Evolutionary conservation across 345 rosid genomes (phyloP).

Genomic region (Gossypium anomalum): DNA sequence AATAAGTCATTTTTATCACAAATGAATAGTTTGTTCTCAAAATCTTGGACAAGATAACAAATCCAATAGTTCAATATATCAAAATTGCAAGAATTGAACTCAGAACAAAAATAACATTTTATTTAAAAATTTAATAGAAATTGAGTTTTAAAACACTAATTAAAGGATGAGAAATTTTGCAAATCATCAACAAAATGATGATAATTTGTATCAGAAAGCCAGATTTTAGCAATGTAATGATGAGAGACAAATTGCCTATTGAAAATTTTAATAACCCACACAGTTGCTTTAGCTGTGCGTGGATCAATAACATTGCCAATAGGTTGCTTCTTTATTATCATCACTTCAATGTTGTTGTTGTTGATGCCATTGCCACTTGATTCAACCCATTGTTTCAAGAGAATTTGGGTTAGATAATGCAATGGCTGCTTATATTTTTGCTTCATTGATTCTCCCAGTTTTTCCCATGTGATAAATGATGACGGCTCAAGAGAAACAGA

Average conservation of each 20-base stretch:
- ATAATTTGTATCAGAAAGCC: conserved; percentile 15
- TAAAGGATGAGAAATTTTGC: not conserved
- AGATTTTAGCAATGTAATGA: conserved; percentile 13
- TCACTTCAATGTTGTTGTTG: not conserved
- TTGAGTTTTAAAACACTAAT: not conserved
- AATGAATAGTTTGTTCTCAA: not conserved
- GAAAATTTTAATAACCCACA: conserved; percentile 23
- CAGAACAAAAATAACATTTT: no score
- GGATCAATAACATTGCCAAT: conserved; percentile 15
- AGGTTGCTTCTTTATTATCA: not conserved
- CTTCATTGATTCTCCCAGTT: no score
- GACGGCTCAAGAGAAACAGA: no score
- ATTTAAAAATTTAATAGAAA: not conserved
- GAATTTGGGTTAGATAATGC: conserved; percentile 20
- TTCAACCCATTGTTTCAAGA: conserved; percentile 23
- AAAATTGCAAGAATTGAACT: not conserved
- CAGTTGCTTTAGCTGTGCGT: conserved; percentile 14
- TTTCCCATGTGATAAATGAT: no score
- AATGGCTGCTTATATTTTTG: conserved; percentile 19
- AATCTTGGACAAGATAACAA: not conserved
- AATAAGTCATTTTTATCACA: not conserved
- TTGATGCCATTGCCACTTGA: conserved; percentile 12
- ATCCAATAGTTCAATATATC: not conserved
- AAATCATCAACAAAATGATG: conserved; percentile 8
- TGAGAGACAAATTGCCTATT: conserved; percentile 18